These are phyloP conservation scores for Kodamaea sp. DNA, from an alignment of 1,139 yeast species.

Conservation along the genomic window DNA sequence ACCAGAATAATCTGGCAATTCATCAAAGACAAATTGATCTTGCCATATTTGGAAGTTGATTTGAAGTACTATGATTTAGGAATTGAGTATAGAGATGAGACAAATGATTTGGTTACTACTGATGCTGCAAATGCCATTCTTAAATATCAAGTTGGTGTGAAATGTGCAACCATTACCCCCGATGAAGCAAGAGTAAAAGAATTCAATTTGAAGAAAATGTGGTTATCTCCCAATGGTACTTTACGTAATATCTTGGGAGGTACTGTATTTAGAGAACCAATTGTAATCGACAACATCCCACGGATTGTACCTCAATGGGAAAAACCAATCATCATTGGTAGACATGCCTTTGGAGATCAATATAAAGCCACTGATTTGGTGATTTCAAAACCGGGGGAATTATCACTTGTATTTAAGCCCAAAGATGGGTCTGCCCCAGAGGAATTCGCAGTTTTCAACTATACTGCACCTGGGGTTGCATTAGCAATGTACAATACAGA, in stretches of 20 bases:
- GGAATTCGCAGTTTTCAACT: conserved; percentile 54
- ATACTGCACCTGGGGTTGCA: conserved; percentile 67
- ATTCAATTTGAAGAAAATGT: conserved; percentile 72
- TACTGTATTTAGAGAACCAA: conserved; percentile 81
- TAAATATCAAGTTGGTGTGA: conserved; percentile 75
- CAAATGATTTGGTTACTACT: conserved; percentile 67
- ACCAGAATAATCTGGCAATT: conserved; percentile 80
- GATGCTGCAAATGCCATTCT: conserved; percentile 77
- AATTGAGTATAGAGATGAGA: conserved; percentile 64
- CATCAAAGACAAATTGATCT: conserved; percentile 65
- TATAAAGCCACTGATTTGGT: conserved; percentile 77
- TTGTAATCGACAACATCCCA: conserved; percentile 73
- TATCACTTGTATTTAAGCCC: conserved; percentile 64
- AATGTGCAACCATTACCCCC: conserved; percentile 85
- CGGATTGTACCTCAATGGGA: conserved; percentile 77
- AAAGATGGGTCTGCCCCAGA: conserved; percentile 49
- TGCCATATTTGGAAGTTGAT: conserved; percentile 69
- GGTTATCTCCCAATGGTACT: conserved; percentile 85
- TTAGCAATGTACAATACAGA: conserved; percentile 82
- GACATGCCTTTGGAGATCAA: conserved; percentile 86
- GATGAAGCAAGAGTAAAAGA: conserved; percentile 80
- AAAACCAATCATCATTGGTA: conserved; percentile 77
- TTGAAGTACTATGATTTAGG: conserved; percentile 75
- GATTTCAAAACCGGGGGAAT: conserved; percentile 63
- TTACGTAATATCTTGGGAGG: conserved; percentile 79